Percentiles rank a stretch among this genome's conserved stretches.
Conservation (phyloP, 2,329 filamentous ascomycete species). For the Aureobasidium sp. region DNA sequence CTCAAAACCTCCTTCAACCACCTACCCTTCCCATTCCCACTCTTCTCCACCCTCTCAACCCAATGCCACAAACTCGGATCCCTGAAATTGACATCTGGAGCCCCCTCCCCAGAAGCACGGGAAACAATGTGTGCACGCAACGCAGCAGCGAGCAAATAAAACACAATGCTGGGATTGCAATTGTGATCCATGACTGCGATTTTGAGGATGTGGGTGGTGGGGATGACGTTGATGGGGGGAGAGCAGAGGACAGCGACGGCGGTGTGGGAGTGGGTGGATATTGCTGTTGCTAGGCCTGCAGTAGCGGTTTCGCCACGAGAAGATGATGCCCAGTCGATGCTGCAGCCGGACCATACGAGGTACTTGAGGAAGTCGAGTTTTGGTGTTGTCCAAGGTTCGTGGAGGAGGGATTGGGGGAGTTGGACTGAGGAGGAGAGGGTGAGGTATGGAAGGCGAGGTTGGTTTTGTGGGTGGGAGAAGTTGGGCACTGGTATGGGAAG, state of each 20-base stretch:
- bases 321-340: constrained; percentile 12
- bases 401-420: constrained; percentile 14
- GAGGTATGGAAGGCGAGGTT: constrained; percentile 19
- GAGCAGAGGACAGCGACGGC: constrained; percentile 19
- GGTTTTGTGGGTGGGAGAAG: constrained; percentile 10
- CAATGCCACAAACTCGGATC: constrained; percentile 27
- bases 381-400: constrained; percentile 20
- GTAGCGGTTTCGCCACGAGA: constrained; percentile 20
- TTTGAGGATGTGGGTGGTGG: constrained; percentile 21
- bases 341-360: constrained; percentile 7
- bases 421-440: constrained; percentile 7
- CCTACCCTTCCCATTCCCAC: constrained; percentile 19
- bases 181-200: constrained; percentile 24
- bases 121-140: constrained; percentile 11
- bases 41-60: constrained; percentile 21
- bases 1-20: constrained; percentile 24
- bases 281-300: constrained; percentile 22
- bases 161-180: constrained; percentile 22
- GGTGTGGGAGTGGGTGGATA: constrained; percentile 16
- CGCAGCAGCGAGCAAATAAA: constrained; percentile 16
- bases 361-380: constrained; percentile 18
- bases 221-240: constrained; percentile 16
- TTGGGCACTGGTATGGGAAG: background rate
- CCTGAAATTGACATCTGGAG: constrained; percentile 21
- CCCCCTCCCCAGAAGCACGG: background rate